A percentile compares a stretch with the other conserved stretches of the same genome.
Evolutionary conservation across 73 alveolate species (phyloP).

Genomic region (Paramecium caudatum): DNA sequence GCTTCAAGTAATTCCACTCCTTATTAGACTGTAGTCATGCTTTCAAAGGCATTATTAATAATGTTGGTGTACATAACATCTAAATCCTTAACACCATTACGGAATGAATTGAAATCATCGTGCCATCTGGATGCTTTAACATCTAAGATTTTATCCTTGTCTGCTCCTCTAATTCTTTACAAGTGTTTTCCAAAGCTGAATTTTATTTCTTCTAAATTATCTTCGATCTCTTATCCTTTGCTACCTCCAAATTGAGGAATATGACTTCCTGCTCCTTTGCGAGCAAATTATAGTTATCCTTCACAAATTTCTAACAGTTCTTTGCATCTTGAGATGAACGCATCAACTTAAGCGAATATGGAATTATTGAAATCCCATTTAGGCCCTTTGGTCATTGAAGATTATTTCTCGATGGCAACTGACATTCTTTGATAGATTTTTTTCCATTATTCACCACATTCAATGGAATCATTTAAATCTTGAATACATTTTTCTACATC

Average conservation of each 20-base stretch:
- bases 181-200: conserved; percentile 93
- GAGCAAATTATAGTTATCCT: conserved; percentile 97
- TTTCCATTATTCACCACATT: conserved; percentile 97
- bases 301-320: conserved; percentile 99
- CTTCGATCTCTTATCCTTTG: conserved; percentile 96
- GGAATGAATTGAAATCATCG: conserved; percentile 93
- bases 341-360: conserved; percentile 99
- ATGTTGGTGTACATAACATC: conserved; percentile 97
- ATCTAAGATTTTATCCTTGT: conserved; percentile 96
- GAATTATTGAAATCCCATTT: conserved; percentile 92
- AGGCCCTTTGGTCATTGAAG: conserved; percentile 77
- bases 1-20: conserved; percentile 99
- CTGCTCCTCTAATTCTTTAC: conserved; percentile 87
- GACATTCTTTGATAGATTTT: conserved; percentile 78
- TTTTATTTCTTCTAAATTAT: conserved; percentile 94
- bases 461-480: conserved; percentile 91
- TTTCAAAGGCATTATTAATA: conserved; percentile 98
- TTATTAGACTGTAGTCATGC: conserved; percentile 97
- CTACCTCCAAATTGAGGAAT: conserved; percentile 99
- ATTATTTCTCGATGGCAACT: conserved; percentile 78
- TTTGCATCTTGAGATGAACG: conserved; percentile 99
- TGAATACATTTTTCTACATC: conserved; percentile 95
- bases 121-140: conserved; percentile 99
- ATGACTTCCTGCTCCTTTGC: conserved; percentile 87
- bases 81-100: conserved; percentile 87